These are phyloP conservation scores for Penicillium psychrofluorescens DNA, from an alignment of 495 filamentous ascomycete genomes.

Conservation along the genomic window DNA sequence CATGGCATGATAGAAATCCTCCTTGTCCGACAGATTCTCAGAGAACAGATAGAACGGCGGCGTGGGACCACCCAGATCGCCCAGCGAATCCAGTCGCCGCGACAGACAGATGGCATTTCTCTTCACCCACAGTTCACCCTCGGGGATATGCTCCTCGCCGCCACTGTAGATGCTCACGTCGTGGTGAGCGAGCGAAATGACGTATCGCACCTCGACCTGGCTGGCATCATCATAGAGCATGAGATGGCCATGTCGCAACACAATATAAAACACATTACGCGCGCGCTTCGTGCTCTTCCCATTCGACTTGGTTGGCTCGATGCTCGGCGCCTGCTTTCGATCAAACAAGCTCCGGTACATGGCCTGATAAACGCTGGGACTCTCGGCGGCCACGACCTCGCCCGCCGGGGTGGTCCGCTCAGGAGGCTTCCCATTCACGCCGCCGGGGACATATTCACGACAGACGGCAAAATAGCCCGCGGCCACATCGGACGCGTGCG, in stretches of 20 bases:
- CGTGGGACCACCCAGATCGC: constrained; percentile 48
- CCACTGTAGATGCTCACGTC: constrained; percentile 71
- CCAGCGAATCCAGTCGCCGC: constrained; percentile 56
- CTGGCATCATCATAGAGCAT: constrained; percentile 93
- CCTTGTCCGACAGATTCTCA: constrained; percentile 88
- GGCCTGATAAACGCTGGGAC: constrained; percentile 90
- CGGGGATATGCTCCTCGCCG: constrained; percentile 72
- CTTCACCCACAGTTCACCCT: constrained; percentile 92
- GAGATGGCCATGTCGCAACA: constrained; percentile 87
- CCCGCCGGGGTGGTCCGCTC: constrained; percentile 80
- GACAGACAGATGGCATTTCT: constrained; percentile 86
- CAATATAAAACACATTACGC: constrained; percentile 90
- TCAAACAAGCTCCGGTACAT: constrained; percentile 98
- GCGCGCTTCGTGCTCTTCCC: constrained; percentile 63
- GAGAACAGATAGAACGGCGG: constrained; percentile 93
- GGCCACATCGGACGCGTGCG: constrained; percentile 72
- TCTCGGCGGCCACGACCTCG: constrained; percentile 60
- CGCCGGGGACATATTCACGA: constrained; percentile 83
- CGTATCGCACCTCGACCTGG: constrained; percentile 89
- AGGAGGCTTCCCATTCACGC: constrained; percentile 83
- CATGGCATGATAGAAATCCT: constrained; percentile 95
- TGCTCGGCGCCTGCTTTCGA: constrained; percentile 56
- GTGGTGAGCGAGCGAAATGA: constrained; percentile 86
- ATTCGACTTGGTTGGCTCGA: constrained; percentile 38
- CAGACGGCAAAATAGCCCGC: constrained; percentile 94